Evolutionary conservation across 768 basidiomycete genomes (phyloP).

Genomic region (Gloeostereum incarnatum): DNA sequence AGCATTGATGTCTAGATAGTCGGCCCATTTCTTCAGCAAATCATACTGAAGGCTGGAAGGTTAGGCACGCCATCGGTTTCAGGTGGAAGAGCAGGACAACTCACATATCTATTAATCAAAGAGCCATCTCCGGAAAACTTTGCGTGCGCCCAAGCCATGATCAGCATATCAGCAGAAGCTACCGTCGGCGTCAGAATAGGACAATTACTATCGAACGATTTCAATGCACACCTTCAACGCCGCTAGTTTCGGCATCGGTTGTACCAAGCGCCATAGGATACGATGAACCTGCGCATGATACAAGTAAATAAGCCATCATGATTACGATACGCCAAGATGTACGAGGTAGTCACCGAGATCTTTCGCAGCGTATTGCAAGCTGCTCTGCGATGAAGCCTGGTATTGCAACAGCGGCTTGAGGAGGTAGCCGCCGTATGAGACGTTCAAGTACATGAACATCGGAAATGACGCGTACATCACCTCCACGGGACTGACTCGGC

Average conservation of each 20-base stretch:
- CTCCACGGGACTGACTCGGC: conserved; percentile 28
- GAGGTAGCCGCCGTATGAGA: conserved; percentile 26
- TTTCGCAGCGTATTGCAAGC: too few relatives aligned
- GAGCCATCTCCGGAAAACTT: conserved; percentile 15
- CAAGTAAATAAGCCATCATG: too few relatives aligned
- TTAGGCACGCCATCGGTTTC: neutral
- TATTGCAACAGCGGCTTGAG: conserved; percentile 30
- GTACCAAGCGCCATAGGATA: neutral
- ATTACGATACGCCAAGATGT: too few relatives aligned
- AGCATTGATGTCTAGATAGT: conserved; percentile 3
- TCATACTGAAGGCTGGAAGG: conserved; percentile 1
- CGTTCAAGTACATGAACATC: conserved; percentile 27
- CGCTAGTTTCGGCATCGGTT: neutral
- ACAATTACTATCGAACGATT: too few relatives aligned
- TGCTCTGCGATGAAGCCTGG: too few relatives aligned
- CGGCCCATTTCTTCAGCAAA: conserved; percentile 2
- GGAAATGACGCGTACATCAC: conserved; percentile 28
- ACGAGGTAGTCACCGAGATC: too few relatives aligned
- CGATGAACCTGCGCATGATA: neutral
- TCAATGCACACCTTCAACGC: neutral
- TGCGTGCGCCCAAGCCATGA: conserved; percentile 21
- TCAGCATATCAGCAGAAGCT: conserved; percentile 26
- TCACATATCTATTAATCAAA: conserved; percentile 12
- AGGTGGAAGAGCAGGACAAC: conserved; percentile 1
- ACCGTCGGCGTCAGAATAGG: too few relatives aligned